Evolutionary conservation across 768 basidiomycete genomes (phyloP).

Genomic region (Imleria badia): DNA sequence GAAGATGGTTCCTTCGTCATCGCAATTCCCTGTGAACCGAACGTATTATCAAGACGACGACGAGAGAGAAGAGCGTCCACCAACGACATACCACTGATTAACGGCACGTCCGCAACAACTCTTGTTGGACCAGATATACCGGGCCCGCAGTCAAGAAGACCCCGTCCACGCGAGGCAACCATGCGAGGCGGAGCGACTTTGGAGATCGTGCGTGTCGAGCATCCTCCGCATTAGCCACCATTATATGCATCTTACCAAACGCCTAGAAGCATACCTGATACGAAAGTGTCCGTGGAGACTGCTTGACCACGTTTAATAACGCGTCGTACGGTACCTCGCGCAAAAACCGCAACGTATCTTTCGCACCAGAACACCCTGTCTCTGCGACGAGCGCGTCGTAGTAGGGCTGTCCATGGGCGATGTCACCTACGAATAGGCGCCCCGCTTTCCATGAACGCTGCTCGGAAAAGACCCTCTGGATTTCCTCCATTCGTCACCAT

Average conservation of each 20-base stretch:
- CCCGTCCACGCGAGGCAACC: conserved; percentile 41
- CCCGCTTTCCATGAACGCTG: conserved; percentile 42
- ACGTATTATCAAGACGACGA: not conserved
- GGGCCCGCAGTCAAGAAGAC: conserved; percentile 37
- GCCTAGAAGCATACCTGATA: conserved; percentile 27
- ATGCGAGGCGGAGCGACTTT: conserved; percentile 29
- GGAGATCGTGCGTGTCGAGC: not conserved
- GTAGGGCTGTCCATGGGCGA: conserved; percentile 20
- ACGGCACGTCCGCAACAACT: conserved; percentile 27
- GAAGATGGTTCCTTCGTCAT: conserved; percentile 47
- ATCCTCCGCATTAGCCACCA: not conserved
- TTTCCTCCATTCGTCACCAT: conserved; percentile 27
- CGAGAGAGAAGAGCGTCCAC: too few species aligned
- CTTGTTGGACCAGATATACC: conserved; percentile 31
- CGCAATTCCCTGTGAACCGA: conserved; percentile 31
- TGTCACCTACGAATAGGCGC: conserved; percentile 26
- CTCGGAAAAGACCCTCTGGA: conserved; percentile 25
- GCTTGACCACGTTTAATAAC: conserved; percentile 33
- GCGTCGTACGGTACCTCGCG: conserved; percentile 27
- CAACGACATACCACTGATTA: conserved; percentile 6
- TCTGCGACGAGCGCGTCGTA: conserved; percentile 32
- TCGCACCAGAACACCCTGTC: conserved; percentile 25
- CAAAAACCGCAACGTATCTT: conserved; percentile 34
- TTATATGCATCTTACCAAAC: too few species aligned
- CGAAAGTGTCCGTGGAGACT: conserved; percentile 30